Percentiles rank a stretch among this genome's conserved stretches.
phyloP scores from a whole-genome alignment of 768 basidiomycete species.

The Pisolithus tinctorius region DNA sequence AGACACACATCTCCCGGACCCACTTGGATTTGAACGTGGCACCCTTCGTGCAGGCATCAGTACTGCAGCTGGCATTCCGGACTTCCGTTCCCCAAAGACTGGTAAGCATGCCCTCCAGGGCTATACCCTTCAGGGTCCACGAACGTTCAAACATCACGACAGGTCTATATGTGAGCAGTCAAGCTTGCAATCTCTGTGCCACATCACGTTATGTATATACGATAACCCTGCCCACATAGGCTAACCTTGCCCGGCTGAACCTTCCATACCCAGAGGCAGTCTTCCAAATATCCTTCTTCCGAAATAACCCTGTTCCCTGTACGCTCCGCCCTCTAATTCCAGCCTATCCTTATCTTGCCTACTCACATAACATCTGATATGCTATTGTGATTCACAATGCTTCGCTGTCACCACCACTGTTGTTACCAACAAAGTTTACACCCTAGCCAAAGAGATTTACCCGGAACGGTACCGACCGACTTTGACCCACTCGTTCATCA shows the following conservation, averaged over 20 bases:
- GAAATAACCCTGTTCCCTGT: conserved; percentile 75
- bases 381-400: background rate
- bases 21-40: background rate
- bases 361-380: background rate
- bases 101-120: conserved; percentile 37
- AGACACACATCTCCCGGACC: conserved; percentile 10
- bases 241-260: conserved; percentile 68
- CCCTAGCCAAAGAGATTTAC: conserved; percentile 87
- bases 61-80: conserved; percentile 80
- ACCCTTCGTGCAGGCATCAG: conserved; percentile 47
- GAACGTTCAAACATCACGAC: too few species aligned
- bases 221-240: conserved; percentile 32
- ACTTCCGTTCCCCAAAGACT: conserved; percentile 83
- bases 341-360: background rate
- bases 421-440: conserved; percentile 54
- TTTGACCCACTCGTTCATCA: conserved; percentile 83
- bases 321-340: background rate
- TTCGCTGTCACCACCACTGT: background rate
- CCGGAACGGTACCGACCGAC: conserved; percentile 90
- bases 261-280: conserved; percentile 94
- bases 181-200: background rate
- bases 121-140: too few species aligned
- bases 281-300: conserved; percentile 87
- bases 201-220: conserved; percentile 25
- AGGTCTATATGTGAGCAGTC: too few species aligned